Conservation (phyloP, 106 monocot species). For the Phalaenopsis equestris region DNA sequence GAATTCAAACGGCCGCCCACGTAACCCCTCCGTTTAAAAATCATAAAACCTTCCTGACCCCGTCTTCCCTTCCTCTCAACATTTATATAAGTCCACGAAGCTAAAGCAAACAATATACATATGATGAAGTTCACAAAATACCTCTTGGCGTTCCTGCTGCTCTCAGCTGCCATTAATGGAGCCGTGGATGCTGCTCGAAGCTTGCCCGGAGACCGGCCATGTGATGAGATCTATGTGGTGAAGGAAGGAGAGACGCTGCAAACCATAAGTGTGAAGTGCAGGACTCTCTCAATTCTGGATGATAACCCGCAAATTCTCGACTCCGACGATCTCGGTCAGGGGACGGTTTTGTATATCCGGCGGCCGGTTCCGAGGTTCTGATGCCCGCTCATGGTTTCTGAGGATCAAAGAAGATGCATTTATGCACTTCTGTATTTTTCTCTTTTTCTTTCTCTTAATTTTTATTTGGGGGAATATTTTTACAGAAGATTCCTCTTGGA, state of each 20-base stretch:
- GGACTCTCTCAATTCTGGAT: slow-evolving; percentile 10
- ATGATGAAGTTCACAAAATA: no score
- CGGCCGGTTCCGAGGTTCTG: background rate
- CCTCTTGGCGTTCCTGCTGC: background rate
- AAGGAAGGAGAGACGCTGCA: slow-evolving; percentile 27
- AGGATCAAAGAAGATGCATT: no score
- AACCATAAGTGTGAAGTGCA: slow-evolving; percentile 29
- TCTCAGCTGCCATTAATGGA: background rate
- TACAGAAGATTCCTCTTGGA: no score
- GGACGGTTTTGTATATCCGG: slow-evolving; percentile 20
- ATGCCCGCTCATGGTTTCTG: no score
- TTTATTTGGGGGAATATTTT: no score
- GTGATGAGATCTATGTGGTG: slow-evolving; percentile 21
- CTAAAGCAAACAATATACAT: background rate
- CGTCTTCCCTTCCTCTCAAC: background rate
- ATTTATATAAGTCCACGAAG: background rate
- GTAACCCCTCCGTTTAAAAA: background rate
- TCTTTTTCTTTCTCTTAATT: no score
- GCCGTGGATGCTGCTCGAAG: background rate
- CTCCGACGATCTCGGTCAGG: slow-evolving; percentile 23
- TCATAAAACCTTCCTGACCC: background rate
- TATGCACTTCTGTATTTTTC: no score
- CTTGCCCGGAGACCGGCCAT: background rate
- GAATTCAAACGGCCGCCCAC: slow-evolving; percentile 1
- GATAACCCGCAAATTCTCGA: slow-evolving; percentile 24